phyloP scores from a whole-genome alignment of 108 stramenopile genomes.

The Fragilaria radians region DNA sequence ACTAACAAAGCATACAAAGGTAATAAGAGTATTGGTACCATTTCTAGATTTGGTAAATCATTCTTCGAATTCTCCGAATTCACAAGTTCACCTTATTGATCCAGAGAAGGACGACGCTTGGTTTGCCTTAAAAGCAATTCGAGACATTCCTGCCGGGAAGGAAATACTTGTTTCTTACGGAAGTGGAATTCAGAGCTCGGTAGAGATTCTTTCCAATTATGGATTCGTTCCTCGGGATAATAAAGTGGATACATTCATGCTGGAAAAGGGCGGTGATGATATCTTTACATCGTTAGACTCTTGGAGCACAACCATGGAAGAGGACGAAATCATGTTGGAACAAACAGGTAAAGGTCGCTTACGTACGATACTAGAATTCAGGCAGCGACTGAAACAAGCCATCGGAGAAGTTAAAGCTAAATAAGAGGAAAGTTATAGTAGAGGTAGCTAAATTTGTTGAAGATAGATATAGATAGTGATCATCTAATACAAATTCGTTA shows the following conservation, averaged over 20 bases:
- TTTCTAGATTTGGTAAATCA: slow-evolving; percentile 70
- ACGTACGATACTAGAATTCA: slow-evolving; percentile 29
- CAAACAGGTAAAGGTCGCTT: slow-evolving; percentile 10
- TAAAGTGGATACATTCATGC: slow-evolving; percentile 41
- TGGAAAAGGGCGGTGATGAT: slow-evolving; percentile 60
- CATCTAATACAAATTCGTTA: no score
- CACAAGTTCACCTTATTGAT: slow-evolving; percentile 53
- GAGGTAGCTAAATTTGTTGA: no score
- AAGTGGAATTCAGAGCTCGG: slow-evolving; percentile 43
- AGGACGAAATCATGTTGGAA: slow-evolving; percentile 44
- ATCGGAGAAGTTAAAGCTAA: neutral
- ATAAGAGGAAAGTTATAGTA: no score
- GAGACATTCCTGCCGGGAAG: slow-evolving; percentile 50
- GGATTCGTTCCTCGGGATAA: slow-evolving; percentile 59
- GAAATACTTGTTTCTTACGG: slow-evolving; percentile 58
- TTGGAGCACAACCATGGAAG: slow-evolving; percentile 69
- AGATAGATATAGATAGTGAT: no score
- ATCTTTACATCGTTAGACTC: slow-evolving; percentile 31
- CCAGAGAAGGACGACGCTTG: slow-evolving; percentile 72
- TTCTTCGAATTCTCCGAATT: slow-evolving; percentile 42
- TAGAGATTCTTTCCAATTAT: slow-evolving; percentile 58
- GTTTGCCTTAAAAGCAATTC: slow-evolving; percentile 54
- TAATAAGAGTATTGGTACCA: slow-evolving; percentile 45
- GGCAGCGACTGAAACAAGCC: slow-evolving; percentile 33
- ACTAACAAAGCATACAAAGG: slow-evolving; percentile 26